A percentile compares a stretch with the other conserved stretches of the same genome.
Conservation (phyloP, 106 monocot genomes). For the Triglochin maritima region DNA sequence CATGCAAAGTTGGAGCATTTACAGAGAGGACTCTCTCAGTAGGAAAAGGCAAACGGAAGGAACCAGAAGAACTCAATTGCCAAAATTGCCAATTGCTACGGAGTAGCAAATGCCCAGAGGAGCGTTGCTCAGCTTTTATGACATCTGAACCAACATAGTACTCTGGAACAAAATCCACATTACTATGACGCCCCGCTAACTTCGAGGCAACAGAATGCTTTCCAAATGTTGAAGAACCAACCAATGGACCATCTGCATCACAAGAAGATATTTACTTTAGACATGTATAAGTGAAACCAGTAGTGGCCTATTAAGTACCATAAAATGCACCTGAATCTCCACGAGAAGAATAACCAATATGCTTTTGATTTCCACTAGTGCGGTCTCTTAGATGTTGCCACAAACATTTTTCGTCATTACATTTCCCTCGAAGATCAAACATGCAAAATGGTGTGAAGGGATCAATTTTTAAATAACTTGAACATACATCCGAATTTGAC, state of each 20-base stretch:
- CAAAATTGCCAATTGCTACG: conserved; percentile 47
- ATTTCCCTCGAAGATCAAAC: conserved; percentile 95
- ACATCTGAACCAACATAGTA: conserved; percentile 61
- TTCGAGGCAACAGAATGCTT: conserved; percentile 15
- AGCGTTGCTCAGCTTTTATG: conserved; percentile 36
- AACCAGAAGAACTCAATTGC: conserved; percentile 60
- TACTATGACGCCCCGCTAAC: conserved; percentile 2
- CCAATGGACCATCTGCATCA: conserved; percentile 21
- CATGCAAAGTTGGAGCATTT: conserved; percentile 40
- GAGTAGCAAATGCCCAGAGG: conserved; percentile 35
- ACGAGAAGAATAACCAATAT: conserved; percentile 3
- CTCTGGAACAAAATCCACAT: conserved; percentile 40
- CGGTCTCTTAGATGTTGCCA: conserved; percentile 55
- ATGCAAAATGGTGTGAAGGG: conserved; percentile 85
- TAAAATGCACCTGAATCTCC: conserved; percentile 21
- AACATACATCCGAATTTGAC: conserved; percentile 3
- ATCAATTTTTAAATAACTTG: conserved; percentile 34
- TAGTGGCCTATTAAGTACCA: background rate
- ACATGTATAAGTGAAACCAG: background rate
- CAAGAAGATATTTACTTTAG: background rate
- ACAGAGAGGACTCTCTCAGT: conserved; percentile 13
- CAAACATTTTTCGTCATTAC: conserved; percentile 78
- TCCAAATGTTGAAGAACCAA: conserved; percentile 3
- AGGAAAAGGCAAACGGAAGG: conserved; percentile 50
- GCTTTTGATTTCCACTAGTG: conserved; percentile 23